Evolutionary conservation across 768 basidiomycete genomes (phyloP).

Genomic region (Ephemerocybe angulata): DNA sequence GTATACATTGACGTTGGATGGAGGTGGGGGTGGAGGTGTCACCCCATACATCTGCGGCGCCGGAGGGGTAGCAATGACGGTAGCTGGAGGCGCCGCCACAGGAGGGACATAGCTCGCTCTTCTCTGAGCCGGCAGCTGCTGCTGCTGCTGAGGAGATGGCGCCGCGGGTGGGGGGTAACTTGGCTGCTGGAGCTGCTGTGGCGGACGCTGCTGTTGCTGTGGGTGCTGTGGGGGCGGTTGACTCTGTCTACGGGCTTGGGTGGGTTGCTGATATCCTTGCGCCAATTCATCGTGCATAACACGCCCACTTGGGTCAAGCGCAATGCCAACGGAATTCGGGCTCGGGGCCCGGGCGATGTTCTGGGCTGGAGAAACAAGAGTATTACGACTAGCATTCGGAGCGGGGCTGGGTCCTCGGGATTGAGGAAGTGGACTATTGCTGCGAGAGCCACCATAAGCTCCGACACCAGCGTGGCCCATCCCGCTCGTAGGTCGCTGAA

Average conservation of each 20-base stretch:
- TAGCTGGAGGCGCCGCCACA: conserved; percentile 25
- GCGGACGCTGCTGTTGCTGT: conserved; percentile 26
- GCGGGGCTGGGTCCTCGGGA: conserved; percentile 57
- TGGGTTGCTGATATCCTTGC: conserved; percentile 47
- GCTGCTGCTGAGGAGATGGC: conserved; percentile 29
- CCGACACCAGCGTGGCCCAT: conserved; percentile 82
- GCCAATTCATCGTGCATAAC: conserved; percentile 83
- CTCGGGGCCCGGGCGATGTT: conserved; percentile 55
- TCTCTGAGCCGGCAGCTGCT: conserved; percentile 29
- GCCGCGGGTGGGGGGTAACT: conserved; percentile 27
- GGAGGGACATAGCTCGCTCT: conserved; percentile 32
- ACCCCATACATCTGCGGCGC: conserved; percentile 31
- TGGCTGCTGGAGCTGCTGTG: conserved; percentile 26
- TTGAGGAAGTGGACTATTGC: conserved; percentile 57
- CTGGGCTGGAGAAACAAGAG: conserved; percentile 35
- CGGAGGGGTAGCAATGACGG: conserved; percentile 28
- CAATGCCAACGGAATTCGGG: conserved; percentile 79
- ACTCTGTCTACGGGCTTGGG: conserved; percentile 33
- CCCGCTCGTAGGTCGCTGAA: conserved; percentile 53
- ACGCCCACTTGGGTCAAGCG: conserved; percentile 73
- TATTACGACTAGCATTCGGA: conserved; percentile 33
- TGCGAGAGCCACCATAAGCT: conserved; percentile 57
- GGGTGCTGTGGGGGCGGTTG: conserved; percentile 23
- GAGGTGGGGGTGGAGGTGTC: conserved; percentile 32
- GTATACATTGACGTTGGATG: conserved; percentile 29